Evolutionary conservation across 1,284 basidiomycete genomes (phyloP).

Genomic region (Trichosporon coremiiforme): DNA sequence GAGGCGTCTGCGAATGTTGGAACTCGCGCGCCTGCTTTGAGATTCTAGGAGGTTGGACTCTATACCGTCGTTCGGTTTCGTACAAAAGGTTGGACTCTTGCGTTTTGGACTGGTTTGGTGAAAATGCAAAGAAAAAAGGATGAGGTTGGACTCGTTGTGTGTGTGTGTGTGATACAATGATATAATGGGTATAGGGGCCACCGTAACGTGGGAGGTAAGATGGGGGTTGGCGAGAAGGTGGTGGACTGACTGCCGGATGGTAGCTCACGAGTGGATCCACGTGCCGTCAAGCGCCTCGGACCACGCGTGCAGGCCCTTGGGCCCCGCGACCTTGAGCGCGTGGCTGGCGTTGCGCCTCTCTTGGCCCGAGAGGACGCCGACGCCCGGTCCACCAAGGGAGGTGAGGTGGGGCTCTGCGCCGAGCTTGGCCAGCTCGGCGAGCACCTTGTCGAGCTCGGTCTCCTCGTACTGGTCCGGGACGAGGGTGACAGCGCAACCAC

Average conservation of each 20-base stretch:
- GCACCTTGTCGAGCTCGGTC: slow-evolving; percentile 63
- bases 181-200: not conserved
- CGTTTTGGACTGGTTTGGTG: not conserved
- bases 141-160: slow-evolving; percentile 16
- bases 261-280: slow-evolving; percentile 24
- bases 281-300: slow-evolving; percentile 23
- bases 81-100: slow-evolving; percentile 18
- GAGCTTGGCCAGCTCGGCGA: slow-evolving; percentile 64
- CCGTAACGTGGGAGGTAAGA: not conserved
- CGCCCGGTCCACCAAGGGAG: slow-evolving; percentile 86
- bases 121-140: not conserved
- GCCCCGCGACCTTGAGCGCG: slow-evolving; percentile 23
- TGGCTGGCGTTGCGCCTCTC: slow-evolving; percentile 15
- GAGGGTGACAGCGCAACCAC: slow-evolving; percentile 94
- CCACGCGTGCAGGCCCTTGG: slow-evolving; percentile 22
- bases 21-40: not conserved
- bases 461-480: slow-evolving; percentile 81
- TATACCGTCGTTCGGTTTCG: not conserved
- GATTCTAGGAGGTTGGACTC: slow-evolving; percentile 8
- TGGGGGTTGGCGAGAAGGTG: not conserved
- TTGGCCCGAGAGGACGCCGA: slow-evolving; percentile 65
- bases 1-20: slow-evolving; percentile 12
- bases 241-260: too few relatives aligned
- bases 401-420: slow-evolving; percentile 87
- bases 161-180: not conserved